Evolutionary conservation across 2,329 filamentous ascomycete genomes (phyloP).

Genomic region (Colletotrichum tabaci): DNA sequence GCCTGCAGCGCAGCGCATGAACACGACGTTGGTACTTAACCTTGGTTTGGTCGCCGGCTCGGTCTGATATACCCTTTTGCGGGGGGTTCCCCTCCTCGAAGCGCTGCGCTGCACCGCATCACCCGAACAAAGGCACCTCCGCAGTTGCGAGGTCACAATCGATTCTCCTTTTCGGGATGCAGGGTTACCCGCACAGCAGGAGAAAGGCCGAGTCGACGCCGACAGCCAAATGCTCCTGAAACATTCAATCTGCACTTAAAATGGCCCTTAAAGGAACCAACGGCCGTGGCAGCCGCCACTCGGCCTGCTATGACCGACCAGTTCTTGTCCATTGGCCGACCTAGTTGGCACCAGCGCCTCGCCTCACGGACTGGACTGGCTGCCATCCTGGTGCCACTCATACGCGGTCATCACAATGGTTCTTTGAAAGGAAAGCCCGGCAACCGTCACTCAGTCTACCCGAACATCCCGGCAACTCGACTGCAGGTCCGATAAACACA

Average conservation of each 20-base stretch:
- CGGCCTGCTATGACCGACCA: constrained; percentile 22
- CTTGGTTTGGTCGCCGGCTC: constrained; percentile 28
- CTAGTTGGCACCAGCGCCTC: constrained; percentile 34
- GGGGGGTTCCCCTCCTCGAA: constrained; percentile 47
- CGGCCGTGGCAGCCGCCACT: constrained; percentile 35
- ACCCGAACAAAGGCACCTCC: constrained; percentile 19
- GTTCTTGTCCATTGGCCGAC: constrained; percentile 28
- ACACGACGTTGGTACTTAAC: constrained; percentile 40
- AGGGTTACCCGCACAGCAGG: constrained; percentile 36
- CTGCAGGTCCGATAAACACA: not conserved
- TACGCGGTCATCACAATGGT: constrained; percentile 13
- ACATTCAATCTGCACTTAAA: constrained; percentile 36
- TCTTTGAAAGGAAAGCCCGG: constrained; percentile 21
- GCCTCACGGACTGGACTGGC: constrained; percentile 32
- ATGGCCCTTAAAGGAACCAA: constrained; percentile 36
- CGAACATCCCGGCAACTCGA: constrained; percentile 5
- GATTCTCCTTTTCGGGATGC: constrained; percentile 27
- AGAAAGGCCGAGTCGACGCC: constrained; percentile 46
- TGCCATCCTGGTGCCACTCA: constrained; percentile 32
- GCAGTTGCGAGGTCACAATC: constrained; percentile 36
- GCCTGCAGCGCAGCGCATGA: constrained; percentile 37
- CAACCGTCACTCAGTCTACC: not conserved
- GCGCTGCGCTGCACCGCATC: constrained; percentile 21
- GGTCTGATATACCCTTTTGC: constrained; percentile 46
- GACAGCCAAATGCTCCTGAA: constrained; percentile 42